Evolutionary conservation across 371 early-diverging fungal species (phyloP).

Genomic region (Agmasoma carcini): DNA sequence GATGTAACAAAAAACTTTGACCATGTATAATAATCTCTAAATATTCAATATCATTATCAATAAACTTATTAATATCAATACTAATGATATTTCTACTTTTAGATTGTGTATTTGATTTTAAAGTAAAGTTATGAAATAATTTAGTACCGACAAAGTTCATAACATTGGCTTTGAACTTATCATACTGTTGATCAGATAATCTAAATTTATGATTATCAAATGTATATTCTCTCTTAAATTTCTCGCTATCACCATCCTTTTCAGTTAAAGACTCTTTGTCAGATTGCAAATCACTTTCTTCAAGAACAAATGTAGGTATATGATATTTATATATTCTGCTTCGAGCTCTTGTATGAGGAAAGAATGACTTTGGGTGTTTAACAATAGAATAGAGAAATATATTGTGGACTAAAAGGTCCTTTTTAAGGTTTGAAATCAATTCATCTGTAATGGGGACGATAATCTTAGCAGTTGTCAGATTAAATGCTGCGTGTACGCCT

Average conservation of each 20-base stretch:
- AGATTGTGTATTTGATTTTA: slow-evolving; percentile 61
- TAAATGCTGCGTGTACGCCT: slow-evolving; percentile 93
- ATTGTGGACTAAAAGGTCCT: slow-evolving; percentile 66
- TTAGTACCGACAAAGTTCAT: slow-evolving; percentile 68
- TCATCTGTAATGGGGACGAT: slow-evolving; percentile 7
- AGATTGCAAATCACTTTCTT: slow-evolving; percentile 29
- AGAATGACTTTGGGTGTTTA: slow-evolving; percentile 63
- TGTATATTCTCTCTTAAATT: slow-evolving; percentile 10
- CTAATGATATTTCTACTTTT: slow-evolving; percentile 63
- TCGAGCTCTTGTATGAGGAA: slow-evolving; percentile 73
- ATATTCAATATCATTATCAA: slow-evolving; percentile 68
- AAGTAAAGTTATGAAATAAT: slow-evolving; percentile 88
- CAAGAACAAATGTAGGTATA: slow-evolving; percentile 72
- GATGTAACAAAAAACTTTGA: slow-evolving; percentile 91
- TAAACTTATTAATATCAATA: slow-evolving; percentile 49
- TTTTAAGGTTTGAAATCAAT: slow-evolving; percentile 56
- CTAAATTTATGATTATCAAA: neutral
- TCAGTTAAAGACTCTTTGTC: slow-evolving; percentile 7
- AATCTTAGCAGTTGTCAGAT: slow-evolving; percentile 71
- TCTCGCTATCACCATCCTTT: slow-evolving; percentile 6
- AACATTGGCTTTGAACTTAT: slow-evolving; percentile 59
- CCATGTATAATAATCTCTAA: slow-evolving; percentile 74
- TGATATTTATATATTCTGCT: slow-evolving; percentile 87
- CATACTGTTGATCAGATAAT: slow-evolving; percentile 55
- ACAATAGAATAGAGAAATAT: slow-evolving; percentile 58